phyloP scores from a whole-genome alignment of 1,284 basidiomycete species.

The Tremellales sp. region DNA sequence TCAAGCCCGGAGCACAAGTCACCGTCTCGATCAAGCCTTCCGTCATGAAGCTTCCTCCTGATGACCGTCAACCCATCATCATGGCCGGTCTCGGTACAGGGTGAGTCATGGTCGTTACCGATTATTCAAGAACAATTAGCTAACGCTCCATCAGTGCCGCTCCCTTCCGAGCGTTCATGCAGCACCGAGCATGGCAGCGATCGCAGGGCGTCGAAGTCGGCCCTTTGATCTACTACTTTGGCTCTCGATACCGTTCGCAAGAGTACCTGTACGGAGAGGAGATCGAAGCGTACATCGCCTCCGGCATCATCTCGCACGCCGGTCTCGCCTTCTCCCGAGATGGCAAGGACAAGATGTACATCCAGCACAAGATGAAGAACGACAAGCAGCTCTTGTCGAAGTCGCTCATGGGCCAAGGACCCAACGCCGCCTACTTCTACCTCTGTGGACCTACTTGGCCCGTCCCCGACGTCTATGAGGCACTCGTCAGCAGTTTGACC shows the following conservation, averaged over 20 bases:
- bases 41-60: constrained; percentile 95
- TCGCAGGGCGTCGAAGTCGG: constrained; percentile 75
- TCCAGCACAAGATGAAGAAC: constrained; percentile 96
- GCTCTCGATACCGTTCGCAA: constrained; percentile 86
- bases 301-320: constrained; percentile 78
- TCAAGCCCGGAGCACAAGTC: constrained; percentile 83
- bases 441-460: constrained; percentile 98
- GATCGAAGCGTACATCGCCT: constrained; percentile 62
- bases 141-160: constrained; percentile 57
- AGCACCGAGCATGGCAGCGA: constrained; percentile 81
- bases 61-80: constrained; percentile 84
- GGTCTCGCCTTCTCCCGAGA: constrained; percentile 98
- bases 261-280: constrained; percentile 82
- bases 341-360: constrained; percentile 87
- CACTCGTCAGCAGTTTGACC: constrained; percentile 73
- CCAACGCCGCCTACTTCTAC: constrained; percentile 77
- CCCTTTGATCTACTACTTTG: constrained; percentile 96
- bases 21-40: constrained; percentile 98
- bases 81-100: constrained; percentile 98
- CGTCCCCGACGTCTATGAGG: constrained; percentile 93
- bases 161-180: constrained; percentile 97
- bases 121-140: neutral
- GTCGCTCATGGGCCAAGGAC: constrained; percentile 56
- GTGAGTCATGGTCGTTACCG: constrained; percentile 20
- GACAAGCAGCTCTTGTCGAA: constrained; percentile 72